Evolutionary conservation across 2,329 filamentous ascomycete genomes (phyloP), one percentile per base, ranked within the genome.

Genomic region (Blastomyces percursus): DNA sequence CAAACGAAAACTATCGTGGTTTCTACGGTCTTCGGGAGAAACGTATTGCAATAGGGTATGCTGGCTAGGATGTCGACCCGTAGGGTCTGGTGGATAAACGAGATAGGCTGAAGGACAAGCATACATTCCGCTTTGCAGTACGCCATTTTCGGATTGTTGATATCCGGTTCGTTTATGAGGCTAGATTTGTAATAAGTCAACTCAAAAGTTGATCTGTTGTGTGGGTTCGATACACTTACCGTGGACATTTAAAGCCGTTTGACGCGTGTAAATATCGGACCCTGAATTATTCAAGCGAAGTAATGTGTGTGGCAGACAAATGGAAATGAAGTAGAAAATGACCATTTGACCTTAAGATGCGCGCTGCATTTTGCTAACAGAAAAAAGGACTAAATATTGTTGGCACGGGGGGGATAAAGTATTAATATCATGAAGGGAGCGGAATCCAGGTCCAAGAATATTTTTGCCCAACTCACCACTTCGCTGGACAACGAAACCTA

Each of bases 21-120:
- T 50, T 14, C 32, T 52, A 38, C 63, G 55, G 40, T 66, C 54
- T 16, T 24, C 35, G 12, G 61, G 64, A 32, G 62, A 65, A 24
- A 59, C 59, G 62, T 67, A 67, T 51, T 68, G 66, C 16, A 67
- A 57, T 2, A 61, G 59, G 14, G 66, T 62, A 50, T 64, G 62
- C 52, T 63, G 57, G 44, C 60, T 66, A 9, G 66, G 62, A 24
- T 61, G 56, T n/a, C 54, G 27, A 24, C 64, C 62, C 32, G 50
- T 63, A 21, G 7, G 42, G 38, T 66, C 63, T 11, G 60, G 63
- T 30, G 66, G 64, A 56, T 67, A 67, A 21, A 62, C 40, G 12
- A 65, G 50, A 54, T 62, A 65, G 21, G 64, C 63, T n/a, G 64
- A 63, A 7, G 46, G 32, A 46, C 55, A 65, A 12, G 55, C 24